A percentile compares a stretch with the other conserved stretches of the same genome.
Conservation (phyloP, 148 eudicot species). For the Camellia granthamiana region DNA sequence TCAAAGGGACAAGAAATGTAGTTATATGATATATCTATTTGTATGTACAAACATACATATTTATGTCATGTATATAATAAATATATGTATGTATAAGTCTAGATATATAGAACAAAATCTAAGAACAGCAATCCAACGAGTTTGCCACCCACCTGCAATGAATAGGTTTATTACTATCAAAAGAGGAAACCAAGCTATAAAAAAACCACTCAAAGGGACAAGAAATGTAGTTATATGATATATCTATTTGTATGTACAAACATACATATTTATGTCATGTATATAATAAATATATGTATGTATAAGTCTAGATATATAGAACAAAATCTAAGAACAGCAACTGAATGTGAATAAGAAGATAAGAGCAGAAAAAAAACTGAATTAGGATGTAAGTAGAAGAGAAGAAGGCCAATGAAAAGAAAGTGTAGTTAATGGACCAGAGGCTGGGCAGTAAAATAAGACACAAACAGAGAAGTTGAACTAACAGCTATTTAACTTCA, state of each 20-base stretch:
- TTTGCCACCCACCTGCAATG: too few relatives aligned
- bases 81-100: too few relatives aligned
- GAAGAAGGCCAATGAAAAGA: neutral
- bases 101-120: neutral
- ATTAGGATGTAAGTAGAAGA: neutral
- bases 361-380: slow-evolving; percentile 1
- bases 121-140: too few relatives aligned
- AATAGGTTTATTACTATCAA: too few relatives aligned
- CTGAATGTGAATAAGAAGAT: neutral
- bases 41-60: neutral
- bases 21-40: neutral
- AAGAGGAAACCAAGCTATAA: slow-evolving; percentile 9
- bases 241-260: neutral
- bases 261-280: neutral
- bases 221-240: neutral
- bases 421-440: neutral
- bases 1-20: neutral
- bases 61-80: too few relatives aligned
- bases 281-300: too few relatives aligned
- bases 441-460: neutral
- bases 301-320: neutral
- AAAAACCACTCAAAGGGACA: slow-evolving; percentile 8
- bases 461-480: neutral
- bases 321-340: neutral
- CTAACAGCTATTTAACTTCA: too few relatives aligned